phyloP scores from a whole-genome alignment of 441 rosid species.

The Capsella rubella region DNA sequence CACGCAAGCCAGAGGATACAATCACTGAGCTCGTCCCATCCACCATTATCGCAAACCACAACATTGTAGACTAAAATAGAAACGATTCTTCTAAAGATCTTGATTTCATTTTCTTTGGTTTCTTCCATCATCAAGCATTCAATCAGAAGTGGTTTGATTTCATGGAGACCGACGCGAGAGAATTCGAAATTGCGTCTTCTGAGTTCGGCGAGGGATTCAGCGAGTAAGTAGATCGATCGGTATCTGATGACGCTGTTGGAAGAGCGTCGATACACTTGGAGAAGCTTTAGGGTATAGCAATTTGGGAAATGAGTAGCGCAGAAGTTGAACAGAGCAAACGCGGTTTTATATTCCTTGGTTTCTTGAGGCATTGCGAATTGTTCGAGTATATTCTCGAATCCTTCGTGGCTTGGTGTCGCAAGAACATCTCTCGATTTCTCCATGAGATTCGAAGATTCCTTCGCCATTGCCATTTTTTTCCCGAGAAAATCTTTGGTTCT shows the following conservation, averaged over 20 bases:
- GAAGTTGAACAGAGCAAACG: background rate
- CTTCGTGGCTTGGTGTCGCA: constrained; percentile 7
- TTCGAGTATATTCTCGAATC: background rate
- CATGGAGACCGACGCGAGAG: background rate
- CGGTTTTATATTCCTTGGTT: background rate
- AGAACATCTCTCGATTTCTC: background rate
- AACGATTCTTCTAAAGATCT: background rate
- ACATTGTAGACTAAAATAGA: constrained; percentile 11
- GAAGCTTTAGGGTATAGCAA: background rate
- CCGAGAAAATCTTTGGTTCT: background rate
- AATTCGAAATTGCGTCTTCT: background rate
- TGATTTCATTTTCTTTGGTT: background rate
- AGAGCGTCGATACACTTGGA: background rate
- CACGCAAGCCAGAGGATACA: constrained; percentile 1
- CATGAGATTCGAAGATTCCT: background rate
- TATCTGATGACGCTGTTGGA: background rate
- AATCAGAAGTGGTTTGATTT: constrained; percentile 19
- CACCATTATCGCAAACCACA: background rate
- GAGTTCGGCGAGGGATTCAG: background rate
- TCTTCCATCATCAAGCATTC: background rate
- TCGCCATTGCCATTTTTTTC: constrained; percentile 9
- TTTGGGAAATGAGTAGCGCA: background rate
- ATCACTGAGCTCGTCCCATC: constrained; percentile 27
- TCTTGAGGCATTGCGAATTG: background rate
- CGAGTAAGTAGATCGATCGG: background rate